Conservation (phyloP, 148 eudicot genomes). For the Simmondsia chinensis region DNA sequence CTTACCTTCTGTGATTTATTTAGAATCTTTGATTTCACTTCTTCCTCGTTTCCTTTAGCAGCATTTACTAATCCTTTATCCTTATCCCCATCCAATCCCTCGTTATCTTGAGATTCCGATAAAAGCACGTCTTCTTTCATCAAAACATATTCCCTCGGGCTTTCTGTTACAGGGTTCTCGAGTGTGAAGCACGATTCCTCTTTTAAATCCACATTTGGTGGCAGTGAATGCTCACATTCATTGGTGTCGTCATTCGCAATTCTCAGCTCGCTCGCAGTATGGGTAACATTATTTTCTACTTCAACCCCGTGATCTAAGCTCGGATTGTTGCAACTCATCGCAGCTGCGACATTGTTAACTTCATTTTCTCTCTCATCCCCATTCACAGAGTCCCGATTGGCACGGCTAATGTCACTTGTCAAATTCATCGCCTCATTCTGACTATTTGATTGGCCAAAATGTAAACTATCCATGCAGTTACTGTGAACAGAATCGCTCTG, state of each 20-base stretch:
- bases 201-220: conserved; percentile 10
- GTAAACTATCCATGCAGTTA: conserved; percentile 11
- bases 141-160: conserved; percentile 19
- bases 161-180: conserved; percentile 11
- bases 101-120: conserved; percentile 14
- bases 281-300: conserved; percentile 1
- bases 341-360: neutral
- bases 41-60: conserved; percentile 14
- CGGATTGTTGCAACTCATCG: neutral
- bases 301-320: too few species aligned
- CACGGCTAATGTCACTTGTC: conserved; percentile 7
- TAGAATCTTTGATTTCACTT: conserved; percentile 13
- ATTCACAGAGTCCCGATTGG: neutral
- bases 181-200: conserved; percentile 16
- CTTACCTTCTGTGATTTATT: conserved; percentile 45
- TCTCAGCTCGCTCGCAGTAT: conserved; percentile 18
- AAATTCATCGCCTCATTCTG: conserved; percentile 5
- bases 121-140: conserved; percentile 26
- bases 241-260: conserved; percentile 11
- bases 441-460: neutral
- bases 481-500: conserved; percentile 1
- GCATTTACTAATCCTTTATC: conserved; percentile 15
- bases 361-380: conserved; percentile 6
- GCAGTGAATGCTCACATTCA: conserved; percentile 13
- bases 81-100: conserved; percentile 20